Conservation (phyloP, 345 rosid species). For the Brassica rapa region DNA sequence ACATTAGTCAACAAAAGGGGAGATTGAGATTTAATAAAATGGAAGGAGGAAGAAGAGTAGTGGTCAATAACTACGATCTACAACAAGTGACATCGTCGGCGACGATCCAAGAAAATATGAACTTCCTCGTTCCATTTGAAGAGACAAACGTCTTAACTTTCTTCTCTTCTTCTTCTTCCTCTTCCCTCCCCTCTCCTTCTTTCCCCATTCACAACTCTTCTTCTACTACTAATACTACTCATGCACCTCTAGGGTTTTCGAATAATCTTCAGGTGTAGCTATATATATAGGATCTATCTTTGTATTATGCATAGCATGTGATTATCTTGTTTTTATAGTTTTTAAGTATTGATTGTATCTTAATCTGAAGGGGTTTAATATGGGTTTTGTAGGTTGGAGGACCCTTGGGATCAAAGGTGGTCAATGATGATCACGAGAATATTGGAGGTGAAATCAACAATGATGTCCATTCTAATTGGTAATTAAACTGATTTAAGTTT, state of each 20-base stretch:
- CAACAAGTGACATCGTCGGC: constrained; percentile 64
- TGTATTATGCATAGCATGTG: constrained; percentile 2
- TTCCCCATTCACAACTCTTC: constrained; percentile 43
- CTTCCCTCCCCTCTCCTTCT: constrained; percentile 45
- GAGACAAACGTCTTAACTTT: constrained; percentile 74
- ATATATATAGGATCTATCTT: not conserved
- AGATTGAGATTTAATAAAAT: constrained; percentile 31
- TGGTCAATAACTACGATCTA: constrained; percentile 56
- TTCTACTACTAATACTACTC: constrained; percentile 28
- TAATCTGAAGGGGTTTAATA: constrained; percentile 4
- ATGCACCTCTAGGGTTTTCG: constrained; percentile 49
- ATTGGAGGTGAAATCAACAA: constrained; percentile 28
- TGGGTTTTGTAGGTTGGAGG: constrained; percentile 36
- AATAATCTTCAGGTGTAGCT: constrained; percentile 46
- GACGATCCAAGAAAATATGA: constrained; percentile 64
- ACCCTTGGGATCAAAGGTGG: constrained; percentile 38
- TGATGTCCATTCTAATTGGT: constrained; percentile 41
- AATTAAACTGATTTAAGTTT: not conserved
- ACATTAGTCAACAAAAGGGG: constrained; percentile 25
- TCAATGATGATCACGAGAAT: constrained; percentile 31
- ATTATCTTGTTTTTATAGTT: not conserved
- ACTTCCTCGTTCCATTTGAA: constrained; percentile 67
- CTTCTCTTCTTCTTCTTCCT: constrained; percentile 55
- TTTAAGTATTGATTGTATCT: not conserved
- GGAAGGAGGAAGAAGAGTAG: constrained; percentile 51